Percentiles rank a stretch among this genome's conserved stretches.
Evolutionary conservation across 139 green algal species (phyloP).

Genomic region (Choricystis sp.): DNA sequence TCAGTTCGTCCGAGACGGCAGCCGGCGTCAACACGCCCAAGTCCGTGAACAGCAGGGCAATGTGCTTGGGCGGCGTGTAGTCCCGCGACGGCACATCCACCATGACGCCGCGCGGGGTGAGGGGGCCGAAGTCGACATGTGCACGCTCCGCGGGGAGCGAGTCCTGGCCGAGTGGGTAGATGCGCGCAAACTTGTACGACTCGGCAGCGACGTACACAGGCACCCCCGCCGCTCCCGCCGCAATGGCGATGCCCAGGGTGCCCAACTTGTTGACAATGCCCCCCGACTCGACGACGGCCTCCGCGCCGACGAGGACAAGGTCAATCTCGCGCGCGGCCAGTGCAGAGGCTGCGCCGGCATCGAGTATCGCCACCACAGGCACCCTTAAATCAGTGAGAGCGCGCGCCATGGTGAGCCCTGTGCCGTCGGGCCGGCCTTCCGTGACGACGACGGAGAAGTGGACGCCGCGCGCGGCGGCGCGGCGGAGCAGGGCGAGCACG

Average conservation of each 20-base stretch:
- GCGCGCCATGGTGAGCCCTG: slow-evolving; percentile 54
- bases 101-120: slow-evolving; percentile 39
- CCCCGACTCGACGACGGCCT: slow-evolving; percentile 88
- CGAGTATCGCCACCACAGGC: slow-evolving; percentile 65
- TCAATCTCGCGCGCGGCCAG: slow-evolving; percentile 66
- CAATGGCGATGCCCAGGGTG: slow-evolving; percentile 37
- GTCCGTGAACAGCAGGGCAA: slow-evolving; percentile 76
- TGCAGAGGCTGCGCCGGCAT: slow-evolving; percentile 57
- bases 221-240: slow-evolving; percentile 55
- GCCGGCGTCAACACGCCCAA: slow-evolving; percentile 83
- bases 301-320: slow-evolving; percentile 82
- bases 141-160: slow-evolving; percentile 71
- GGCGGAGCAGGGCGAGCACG: slow-evolving; percentile 61
- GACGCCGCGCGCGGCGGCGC: slow-evolving; percentile 48
- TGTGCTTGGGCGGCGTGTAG: slow-evolving; percentile 79
- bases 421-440: slow-evolving; percentile 67
- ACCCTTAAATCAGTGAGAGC: slow-evolving; percentile 52
- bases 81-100: slow-evolving; percentile 74
- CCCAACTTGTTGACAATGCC: slow-evolving; percentile 93
- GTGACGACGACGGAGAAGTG: slow-evolving; percentile 88
- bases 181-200: slow-evolving; percentile 81
- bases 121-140: slow-evolving; percentile 55
- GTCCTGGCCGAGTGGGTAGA: slow-evolving; percentile 52
- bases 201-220: slow-evolving; percentile 90
- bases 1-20: slow-evolving; percentile 89